Evolutionary conservation across 768 basidiomycete genomes (phyloP), one percentile per base, ranked within the genome.

Genomic region (Termitomyces eurrhizus): DNA sequence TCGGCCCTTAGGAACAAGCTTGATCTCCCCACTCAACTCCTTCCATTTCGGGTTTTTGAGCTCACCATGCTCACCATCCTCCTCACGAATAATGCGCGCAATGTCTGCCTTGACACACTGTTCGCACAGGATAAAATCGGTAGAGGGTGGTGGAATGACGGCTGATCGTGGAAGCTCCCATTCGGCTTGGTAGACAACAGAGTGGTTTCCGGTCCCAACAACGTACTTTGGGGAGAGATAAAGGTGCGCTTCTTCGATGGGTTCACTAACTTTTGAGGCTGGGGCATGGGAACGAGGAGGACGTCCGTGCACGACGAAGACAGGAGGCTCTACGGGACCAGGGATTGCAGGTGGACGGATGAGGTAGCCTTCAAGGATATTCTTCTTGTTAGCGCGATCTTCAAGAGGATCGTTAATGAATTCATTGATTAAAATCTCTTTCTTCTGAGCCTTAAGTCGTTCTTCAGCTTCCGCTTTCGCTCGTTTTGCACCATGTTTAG

Each of bases 181-280:
- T 57, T 83, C 80, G 5, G 77, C 82, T 46, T 73, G 66, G 65
- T 82, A 81, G 0, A 84, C 81, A 41, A 69, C 46, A 0, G 86
- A 87, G 65, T 88, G 86, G 64, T 83, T 65, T 0, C 87, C 85
- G 0, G 11, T 1, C 6, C 84, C 86, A 7, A 77, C 62, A 18
- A 16, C 49, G 35, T 75, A 64, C 0, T 46, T 41, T 0, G 77
- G 75, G 1, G 76, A 75, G 54, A 87, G 62, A 57, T 84, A 82
- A 21, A 86, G 71, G 65, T 86, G 83, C 1, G 78, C 80, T 55
- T 77, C 80, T 29, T 70, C 71, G 4, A 69, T 45, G 14, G 67
- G 41, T 42, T 68, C 24, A 6, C 53, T 21, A 2, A 33, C 21
- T 7, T 26, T 33, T 1, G 39, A 13, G 6, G 21, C 14, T 4